Percentiles rank a stretch among this genome's conserved stretches.
Evolutionary conservation across 805 yeast genomes (phyloP).

Genomic region (Candida schatavii): DNA sequence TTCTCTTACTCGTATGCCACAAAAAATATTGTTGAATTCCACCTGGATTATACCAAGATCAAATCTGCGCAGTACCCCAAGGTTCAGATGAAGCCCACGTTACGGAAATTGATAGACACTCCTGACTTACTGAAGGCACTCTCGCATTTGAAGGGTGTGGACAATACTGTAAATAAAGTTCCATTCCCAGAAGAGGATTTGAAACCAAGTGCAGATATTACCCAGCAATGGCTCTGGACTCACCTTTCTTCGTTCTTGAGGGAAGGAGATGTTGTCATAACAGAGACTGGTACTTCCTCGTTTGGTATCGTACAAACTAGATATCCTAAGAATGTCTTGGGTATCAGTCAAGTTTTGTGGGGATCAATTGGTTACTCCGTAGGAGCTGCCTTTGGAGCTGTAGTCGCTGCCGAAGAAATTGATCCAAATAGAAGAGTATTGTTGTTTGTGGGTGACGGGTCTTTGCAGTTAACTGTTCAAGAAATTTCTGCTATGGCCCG

Average conservation of each 20-base stretch:
- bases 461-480: conserved; percentile 41
- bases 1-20: conserved; percentile 19
- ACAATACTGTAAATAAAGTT: conserved; percentile 10
- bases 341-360: conserved; percentile 35
- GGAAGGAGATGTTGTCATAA: conserved; percentile 30
- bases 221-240: conserved; percentile 33
- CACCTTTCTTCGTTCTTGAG: conserved; percentile 24
- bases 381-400: conserved; percentile 35
- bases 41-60: conserved; percentile 19
- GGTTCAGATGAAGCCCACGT: conserved; percentile 18
- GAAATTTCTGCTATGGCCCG: conserved; percentile 38
- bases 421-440: conserved; percentile 31
- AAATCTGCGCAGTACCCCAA: conserved; percentile 15
- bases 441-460: conserved; percentile 42
- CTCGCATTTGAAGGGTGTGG: conserved; percentile 11
- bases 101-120: conserved; percentile 10
- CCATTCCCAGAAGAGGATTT: conserved; percentile 11
- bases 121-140: conserved; percentile 8
- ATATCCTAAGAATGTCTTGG: conserved; percentile 28
- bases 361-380: conserved; percentile 37
- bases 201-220: conserved; percentile 11
- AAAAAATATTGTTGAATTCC: conserved; percentile 21
- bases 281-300: conserved; percentile 37
- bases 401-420: conserved; percentile 29
- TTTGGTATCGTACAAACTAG: conserved; percentile 33